Percentiles rank a stretch among this genome's conserved stretches.
Evolutionary conservation across 2,329 filamentous ascomycete species (phyloP).

Genomic region (Botrytis paeoniae): DNA sequence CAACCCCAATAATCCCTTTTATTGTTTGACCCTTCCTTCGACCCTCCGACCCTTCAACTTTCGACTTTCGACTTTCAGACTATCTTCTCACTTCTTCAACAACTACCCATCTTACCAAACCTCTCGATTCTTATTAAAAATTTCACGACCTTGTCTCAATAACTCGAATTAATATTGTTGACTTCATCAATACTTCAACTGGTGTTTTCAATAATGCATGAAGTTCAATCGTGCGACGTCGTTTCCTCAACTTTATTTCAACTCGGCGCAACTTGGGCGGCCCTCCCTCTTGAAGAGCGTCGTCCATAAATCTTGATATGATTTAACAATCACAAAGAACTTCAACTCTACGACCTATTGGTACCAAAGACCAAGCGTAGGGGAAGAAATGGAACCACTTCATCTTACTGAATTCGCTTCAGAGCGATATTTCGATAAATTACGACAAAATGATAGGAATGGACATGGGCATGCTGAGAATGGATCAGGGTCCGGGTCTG

Average conservation of each 20-base stretch:
- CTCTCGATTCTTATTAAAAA: background rate
- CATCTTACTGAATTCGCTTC: constrained; percentile 67
- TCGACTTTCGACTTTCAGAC: background rate
- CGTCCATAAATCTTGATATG: constrained; percentile 33
- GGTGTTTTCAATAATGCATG: constrained; percentile 28
- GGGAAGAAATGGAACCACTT: constrained; percentile 53
- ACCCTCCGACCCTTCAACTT: background rate
- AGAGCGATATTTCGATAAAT: constrained; percentile 60
- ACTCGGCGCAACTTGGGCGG: constrained; percentile 27
- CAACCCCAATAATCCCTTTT: background rate
- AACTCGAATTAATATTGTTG: background rate
- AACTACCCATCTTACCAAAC: background rate
- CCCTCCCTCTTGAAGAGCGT: constrained; percentile 26
- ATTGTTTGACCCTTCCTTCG: background rate
- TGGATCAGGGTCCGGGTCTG: background rate
- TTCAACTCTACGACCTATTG: constrained; percentile 34
- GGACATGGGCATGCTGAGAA: constrained; percentile 39
- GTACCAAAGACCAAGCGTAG: constrained; percentile 34
- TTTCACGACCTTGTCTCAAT: background rate
- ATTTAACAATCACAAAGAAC: constrained; percentile 27
- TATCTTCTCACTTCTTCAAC: background rate
- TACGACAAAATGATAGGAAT: constrained; percentile 51
- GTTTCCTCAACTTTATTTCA: constrained; percentile 22
- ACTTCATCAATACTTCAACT: background rate
- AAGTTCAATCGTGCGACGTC: constrained; percentile 31